These are phyloP conservation scores for Colletotrichum sp. DNA, from an alignment of 2,329 filamentous ascomycete species.

Conservation along the genomic window DNA sequence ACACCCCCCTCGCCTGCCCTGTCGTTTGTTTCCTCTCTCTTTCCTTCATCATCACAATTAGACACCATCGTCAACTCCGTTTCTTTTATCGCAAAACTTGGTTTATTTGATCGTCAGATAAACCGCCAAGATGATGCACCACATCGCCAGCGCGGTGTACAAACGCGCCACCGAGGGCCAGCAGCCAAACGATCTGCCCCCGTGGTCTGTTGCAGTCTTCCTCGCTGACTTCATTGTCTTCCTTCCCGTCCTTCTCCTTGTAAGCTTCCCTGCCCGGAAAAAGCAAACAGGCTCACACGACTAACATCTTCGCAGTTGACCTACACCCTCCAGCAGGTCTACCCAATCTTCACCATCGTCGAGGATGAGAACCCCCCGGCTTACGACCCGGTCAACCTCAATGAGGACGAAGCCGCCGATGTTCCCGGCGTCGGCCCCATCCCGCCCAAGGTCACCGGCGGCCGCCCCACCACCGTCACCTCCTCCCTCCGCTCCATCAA, in stretches of 20 bases:
- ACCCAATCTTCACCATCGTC: conserved; percentile 60
- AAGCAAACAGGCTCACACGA: neutral
- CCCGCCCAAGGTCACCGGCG: conserved; percentile 29
- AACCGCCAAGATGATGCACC: neutral
- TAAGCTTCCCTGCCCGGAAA: conserved; percentile 30
- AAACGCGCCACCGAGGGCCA: conserved; percentile 39
- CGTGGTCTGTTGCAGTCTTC: conserved; percentile 45
- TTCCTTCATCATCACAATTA: neutral
- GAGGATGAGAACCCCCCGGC: conserved; percentile 62
- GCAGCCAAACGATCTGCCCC: conserved; percentile 33
- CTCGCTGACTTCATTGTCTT: conserved; percentile 48
- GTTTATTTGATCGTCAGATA: neutral
- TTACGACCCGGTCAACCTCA: conserved; percentile 56
- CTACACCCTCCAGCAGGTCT: conserved; percentile 57
- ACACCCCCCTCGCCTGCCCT: neutral
- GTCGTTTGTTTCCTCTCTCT: neutral
- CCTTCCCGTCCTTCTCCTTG: conserved; percentile 47
- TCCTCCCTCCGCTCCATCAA: conserved; percentile 55
- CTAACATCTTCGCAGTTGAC: conserved; percentile 37
- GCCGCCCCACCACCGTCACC: conserved; percentile 46
- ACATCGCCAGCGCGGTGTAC: conserved; percentile 21
- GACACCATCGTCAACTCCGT: neutral
- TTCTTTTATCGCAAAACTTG: neutral
- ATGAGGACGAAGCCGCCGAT: conserved; percentile 41
- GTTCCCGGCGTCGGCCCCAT: conserved; percentile 25